These are phyloP conservation scores for Mortierella sp. DNA, from an alignment of 371 early-diverging fungal species.

Conservation along the genomic window DNA sequence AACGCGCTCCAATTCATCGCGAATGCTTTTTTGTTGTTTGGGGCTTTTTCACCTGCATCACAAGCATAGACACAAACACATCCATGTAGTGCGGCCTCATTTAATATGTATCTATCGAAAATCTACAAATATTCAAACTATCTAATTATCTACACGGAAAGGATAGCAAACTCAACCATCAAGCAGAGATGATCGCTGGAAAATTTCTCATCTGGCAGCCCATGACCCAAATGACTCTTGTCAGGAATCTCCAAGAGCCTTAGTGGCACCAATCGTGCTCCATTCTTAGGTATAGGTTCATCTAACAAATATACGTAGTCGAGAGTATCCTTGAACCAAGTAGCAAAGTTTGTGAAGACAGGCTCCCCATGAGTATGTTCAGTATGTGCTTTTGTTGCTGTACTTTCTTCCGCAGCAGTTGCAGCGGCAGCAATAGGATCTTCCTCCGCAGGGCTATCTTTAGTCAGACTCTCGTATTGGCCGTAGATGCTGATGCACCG, in stretches of 20 bases:
- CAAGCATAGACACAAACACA: neutral
- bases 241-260: conserved; percentile 58
- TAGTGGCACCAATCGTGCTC: conserved; percentile 40
- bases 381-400: conserved; percentile 19
- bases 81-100: too few species aligned
- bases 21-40: too few species aligned
- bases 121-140: neutral
- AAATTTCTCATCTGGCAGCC: conserved; percentile 68
- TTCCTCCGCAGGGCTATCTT: conserved; percentile 25
- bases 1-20: too few species aligned
- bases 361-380: conserved; percentile 62
- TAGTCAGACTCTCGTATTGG: conserved; percentile 43
- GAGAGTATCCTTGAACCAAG: conserved; percentile 64
- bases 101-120: neutral
- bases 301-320: conserved; percentile 65
- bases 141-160: conserved; percentile 6
- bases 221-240: conserved; percentile 59
- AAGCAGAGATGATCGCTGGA: conserved; percentile 72
- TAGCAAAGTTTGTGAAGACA: conserved; percentile 65
- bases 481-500: conserved; percentile 54
- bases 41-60: neutral
- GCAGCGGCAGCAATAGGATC: conserved; percentile 11
- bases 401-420: conserved; percentile 26
- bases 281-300: conserved; percentile 20
- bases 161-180: conserved; percentile 56